Base-by-base conservation (phyloP, 75 land plant genomes). In the Pinus taeda region DNA sequence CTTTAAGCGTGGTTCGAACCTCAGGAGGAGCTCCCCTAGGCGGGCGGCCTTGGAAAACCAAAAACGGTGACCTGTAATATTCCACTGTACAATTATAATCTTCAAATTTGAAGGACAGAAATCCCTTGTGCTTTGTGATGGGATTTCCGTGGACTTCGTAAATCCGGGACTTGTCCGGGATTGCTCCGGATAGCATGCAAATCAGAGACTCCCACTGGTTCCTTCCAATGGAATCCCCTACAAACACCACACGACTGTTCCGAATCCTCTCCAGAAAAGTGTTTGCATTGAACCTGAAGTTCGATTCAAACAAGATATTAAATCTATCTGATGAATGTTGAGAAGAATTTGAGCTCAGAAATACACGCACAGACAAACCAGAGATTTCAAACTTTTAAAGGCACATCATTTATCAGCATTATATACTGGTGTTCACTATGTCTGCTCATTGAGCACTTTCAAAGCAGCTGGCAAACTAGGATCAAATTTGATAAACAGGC, bases 131-230 rank as follows among this genome's bases (percentile, higher is more conserved):
- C 59, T 95, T 95, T 45, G 92, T 88, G 39, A 95, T 93, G 1
- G 92, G 88, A 15, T 83, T 85, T 11, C 98, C 94, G 67, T 87
- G 79, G 29, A 79, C 75, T 76, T 95, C 98, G 63, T 83, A 93
- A 12, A 93, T 86, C 33, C 76, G 39, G 6, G 87, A 83, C 80
- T 83, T 79, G 84, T 95, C 81, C 0, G 83, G 24, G 18, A 93
- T 89, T 20, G 76, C 90, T 63, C 83, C 82, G 9, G 92, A 75
- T 2, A 95, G 85, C 92, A 91, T 95, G 90, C 98, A 95, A 29
- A 95, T 36, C 78, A 95, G 66, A 1, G 98, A 95, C 79, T 95
- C 98, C 97, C 98, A 95, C 42, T 95, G 93, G 84, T 95, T 93
- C 63, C 98, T 83, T 15, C 92, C 98, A 6, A 95, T 83, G 6